phyloP scores from a whole-genome alignment of 2,329 filamentous ascomycete species.

The Fusarium annulatum region DNA sequence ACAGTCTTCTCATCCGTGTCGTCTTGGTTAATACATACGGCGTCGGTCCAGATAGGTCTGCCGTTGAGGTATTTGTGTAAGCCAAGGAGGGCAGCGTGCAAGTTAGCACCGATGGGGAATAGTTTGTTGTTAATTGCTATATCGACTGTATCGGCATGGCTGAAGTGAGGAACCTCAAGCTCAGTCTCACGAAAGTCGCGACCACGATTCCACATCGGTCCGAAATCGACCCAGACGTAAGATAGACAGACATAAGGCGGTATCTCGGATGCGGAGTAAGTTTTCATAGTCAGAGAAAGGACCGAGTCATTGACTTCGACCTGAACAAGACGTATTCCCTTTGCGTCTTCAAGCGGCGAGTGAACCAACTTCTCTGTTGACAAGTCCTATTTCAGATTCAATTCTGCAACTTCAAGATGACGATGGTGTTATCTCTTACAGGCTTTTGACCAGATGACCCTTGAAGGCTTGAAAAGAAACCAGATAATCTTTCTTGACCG shows the following conservation, averaged over 20 bases:
- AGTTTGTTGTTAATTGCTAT: not conserved
- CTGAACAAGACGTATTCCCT: not conserved
- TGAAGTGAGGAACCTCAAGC: constrained; percentile 17
- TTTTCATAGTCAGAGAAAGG: not conserved
- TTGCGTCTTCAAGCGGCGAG: not conserved
- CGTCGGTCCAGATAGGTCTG: constrained; percentile 17
- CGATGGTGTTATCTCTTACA: not conserved
- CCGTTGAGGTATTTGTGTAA: not conserved
- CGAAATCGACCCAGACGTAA: constrained; percentile 24
- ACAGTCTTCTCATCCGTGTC: not conserved
- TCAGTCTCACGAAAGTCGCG: constrained; percentile 21
- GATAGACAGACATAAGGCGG: constrained; percentile 16
- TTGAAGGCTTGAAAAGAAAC: not conserved
- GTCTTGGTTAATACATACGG: constrained; percentile 11
- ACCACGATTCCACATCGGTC: constrained; percentile 7
- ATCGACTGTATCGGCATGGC: not conserved
- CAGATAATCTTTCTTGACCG: not conserved
- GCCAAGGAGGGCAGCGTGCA: constrained; percentile 10
- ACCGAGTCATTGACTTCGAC: not conserved
- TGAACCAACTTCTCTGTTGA: not conserved
- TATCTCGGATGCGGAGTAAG: constrained; percentile 1
- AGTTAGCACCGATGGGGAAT: not conserved
- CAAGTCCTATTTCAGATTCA: not conserved
- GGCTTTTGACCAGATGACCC: not conserved
- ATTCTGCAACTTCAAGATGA: not conserved